Evolutionary conservation across 2,329 filamentous ascomycete genomes (phyloP), one percentile per base, ranked within the genome.

Genomic region (Arthroderma sp.): DNA sequence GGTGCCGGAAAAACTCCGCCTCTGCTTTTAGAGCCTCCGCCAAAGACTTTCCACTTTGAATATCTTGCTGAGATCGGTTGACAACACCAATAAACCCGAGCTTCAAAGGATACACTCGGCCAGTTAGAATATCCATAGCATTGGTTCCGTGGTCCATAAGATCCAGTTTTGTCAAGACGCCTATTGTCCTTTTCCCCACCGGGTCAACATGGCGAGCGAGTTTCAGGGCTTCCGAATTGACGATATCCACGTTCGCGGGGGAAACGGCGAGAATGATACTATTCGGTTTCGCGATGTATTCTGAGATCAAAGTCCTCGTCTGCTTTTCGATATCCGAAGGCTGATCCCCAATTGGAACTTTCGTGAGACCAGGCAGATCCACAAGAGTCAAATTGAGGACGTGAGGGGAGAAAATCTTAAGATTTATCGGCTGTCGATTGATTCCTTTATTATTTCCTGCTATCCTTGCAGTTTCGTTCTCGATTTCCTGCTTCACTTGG

Each of bases 111-210:
- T 98, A 98, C 3, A 98, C 91, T 28, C 91, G 82, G 3, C 91
- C 91, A 5, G 89, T 93, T n/a, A 98, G 74, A 54, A 98, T 98
- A 59, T 98, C 91, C 55, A 98, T 74, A 10, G 91, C 91, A 59
- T 98, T 96, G 46, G 91, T 98, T 51, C 91, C 91, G 59, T 98
- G 89, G 59, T 98, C 91, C 91, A 98, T 98, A 47, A 98, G 71
- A 62, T 98, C 91, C 52, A 98, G 72, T 69, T 98, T 98, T 49
- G 91, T 96, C 48, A 98, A 74, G 46, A 98, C 89, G 58, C 91
- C 91, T 59, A 98, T 96, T 15, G 91, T 98, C 62, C 91, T 79
- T 64, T 86, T 80, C 51, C 91, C 91, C 64, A 94, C 81, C 2
- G 91, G 83, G 65, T 98, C 91, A 44, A 98, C 91, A 78, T 98